Evolutionary conservation across 345 rosid species (phyloP), one percentile per base, ranked within the genome.

Genomic region (Boechera retrofracta): DNA sequence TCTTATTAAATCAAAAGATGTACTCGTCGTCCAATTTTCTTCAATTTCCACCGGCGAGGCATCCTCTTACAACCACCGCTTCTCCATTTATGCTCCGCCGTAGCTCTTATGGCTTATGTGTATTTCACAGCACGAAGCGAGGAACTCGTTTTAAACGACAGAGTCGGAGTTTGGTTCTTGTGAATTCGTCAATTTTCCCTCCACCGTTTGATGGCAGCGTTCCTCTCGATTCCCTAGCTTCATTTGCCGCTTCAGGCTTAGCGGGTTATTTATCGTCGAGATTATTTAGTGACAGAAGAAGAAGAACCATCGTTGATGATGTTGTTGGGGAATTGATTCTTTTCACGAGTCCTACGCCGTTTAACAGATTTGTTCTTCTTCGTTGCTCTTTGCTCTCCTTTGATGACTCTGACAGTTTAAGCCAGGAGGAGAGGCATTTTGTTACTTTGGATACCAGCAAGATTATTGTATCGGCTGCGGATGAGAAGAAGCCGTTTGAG

Each of bases 261-360:
- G 84, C 92, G 2, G 78, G 85, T 54, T 82, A 48, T 58, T 51
- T 85, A 4, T 75, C 89, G 5, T 62, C 89, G 33, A 85, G 48
- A 6, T 74, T 73, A 8, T 31, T 79, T 4, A 62, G 79, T 44
- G 65, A 53, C 13, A 39, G 12, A 13, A 64, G 32, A 36, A 64
- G 4, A 10, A 54, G 13, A 29, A 10, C 45, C 10, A 55, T 72
- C 42, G 80, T 75, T 26, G 71, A 80, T 13, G 84, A 86, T 32
- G 69, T 85, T 41, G 72, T 85, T 70, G 97, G 95, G 7, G 91
- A 92, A 36, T 94, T 97, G 97, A 79, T 94, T 71, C 82, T 92
- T 4, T 84, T 90, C 84, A 81, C 93, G 52, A 86, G 84, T 29
- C 98, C 97, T 44, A 89, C 98, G 67, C 94, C 97, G 77, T 94